phyloP scores from a whole-genome alignment of 2,329 filamentous ascomycete genomes.

The Colletotrichum sp. region DNA sequence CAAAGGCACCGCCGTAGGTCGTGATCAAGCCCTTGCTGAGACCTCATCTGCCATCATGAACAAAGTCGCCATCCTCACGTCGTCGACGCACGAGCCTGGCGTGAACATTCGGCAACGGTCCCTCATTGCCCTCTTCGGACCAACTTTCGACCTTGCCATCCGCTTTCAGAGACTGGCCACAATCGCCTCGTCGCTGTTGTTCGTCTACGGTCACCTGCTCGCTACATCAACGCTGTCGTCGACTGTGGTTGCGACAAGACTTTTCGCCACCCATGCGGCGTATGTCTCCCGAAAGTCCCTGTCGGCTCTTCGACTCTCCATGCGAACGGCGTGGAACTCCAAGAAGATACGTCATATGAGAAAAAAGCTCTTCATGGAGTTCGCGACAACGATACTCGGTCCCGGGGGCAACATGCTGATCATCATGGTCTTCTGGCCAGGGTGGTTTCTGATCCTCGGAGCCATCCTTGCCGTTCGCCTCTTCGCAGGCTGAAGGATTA shows the following conservation, averaged over 20 bases:
- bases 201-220: constrained; percentile 35
- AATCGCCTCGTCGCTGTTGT: constrained; percentile 33
- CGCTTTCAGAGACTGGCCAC: constrained; percentile 39
- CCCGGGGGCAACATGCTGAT: constrained; percentile 52
- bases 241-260: constrained; percentile 31
- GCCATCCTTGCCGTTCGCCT: constrained; percentile 37
- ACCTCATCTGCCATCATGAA: constrained; percentile 32
- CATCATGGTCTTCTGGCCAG: constrained; percentile 62
- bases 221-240: constrained; percentile 31
- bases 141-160: constrained; percentile 37
- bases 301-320: constrained; percentile 10
- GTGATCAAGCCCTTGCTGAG: constrained; percentile 12
- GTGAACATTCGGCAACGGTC: constrained; percentile 33
- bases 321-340: constrained; percentile 39
- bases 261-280: constrained; percentile 33
- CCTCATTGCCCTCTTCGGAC: constrained; percentile 35
- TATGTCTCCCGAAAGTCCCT: constrained; percentile 28
- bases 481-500: constrained; percentile 34
- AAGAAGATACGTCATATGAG: constrained; percentile 39
- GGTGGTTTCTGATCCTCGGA: constrained; percentile 54
- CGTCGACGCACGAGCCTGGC: constrained; percentile 39
- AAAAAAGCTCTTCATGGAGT: constrained; percentile 56
- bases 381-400: constrained; percentile 56
- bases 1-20: constrained; percentile 3
- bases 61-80: constrained; percentile 42